Base-by-base conservation (phyloP, 768 basidiomycete species). In the Mrakia gelida region DNA sequence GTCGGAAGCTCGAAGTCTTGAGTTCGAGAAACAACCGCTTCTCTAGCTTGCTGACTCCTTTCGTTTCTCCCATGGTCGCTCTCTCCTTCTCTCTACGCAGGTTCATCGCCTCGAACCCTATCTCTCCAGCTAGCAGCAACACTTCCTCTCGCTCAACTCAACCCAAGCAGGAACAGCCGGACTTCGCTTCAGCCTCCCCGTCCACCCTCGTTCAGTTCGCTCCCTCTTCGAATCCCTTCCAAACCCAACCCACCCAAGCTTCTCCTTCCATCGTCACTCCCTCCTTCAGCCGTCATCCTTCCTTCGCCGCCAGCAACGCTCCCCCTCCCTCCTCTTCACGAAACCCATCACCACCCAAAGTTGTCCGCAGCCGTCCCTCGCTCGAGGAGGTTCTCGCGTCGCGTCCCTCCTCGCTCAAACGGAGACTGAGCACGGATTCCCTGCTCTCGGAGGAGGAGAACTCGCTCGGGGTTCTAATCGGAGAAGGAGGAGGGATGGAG, bases 381-480 rank as follows among this genome's bases (percentile, higher is more conserved):
- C 54, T 75, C 13, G 75, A 75, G 75, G 63, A 75, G 65, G 75
- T 75, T n/a, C 63, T 75, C 63, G 59, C 62, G 38, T 68, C 75
- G 62, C 62, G 54, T 23, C 43, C 59, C 41, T n/a, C 63, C 8
- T 32, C 61, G 41, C 23, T n/a, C 45, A 32, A 56, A 21, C n/a
- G 49, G 8, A 21, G 61, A 7, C 54, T 45, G 45, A 34, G 43
- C 63, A 32, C 34, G 11, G 59, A 52, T 21, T 67, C 75, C 41
- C 11, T 56, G 43, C 75, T 34, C 16, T 43, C 59, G 54, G 49
- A 67, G 16, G 63, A 43, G 11, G 52, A 52, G 43, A 1, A 63
- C 54, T 45, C n/a, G 43, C 72, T 49, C 56, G 54, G 30, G 2
- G 41, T 45, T 0, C 30, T n/a, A 13, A 67, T 45, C 45, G n/a